Conservation (phyloP, 2,329 filamentous ascomycete genomes). For the Sordariomycetes sp. region DNA sequence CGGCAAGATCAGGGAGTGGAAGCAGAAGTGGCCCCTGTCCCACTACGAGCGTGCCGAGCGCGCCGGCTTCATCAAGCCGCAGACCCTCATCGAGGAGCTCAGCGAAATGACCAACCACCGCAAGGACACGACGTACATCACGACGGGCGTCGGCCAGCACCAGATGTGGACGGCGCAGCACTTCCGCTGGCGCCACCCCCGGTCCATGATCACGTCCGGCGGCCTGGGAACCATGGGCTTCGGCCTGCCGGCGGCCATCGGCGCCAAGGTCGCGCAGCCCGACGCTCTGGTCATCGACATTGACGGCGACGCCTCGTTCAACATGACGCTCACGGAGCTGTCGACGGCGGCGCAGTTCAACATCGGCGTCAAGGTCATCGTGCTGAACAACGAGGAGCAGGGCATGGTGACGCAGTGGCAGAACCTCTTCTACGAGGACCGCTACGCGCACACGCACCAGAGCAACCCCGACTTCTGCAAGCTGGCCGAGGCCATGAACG, state of each 20-base stretch:
- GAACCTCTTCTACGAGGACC: slow-evolving; percentile 92
- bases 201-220: slow-evolving; percentile 93
- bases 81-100: slow-evolving; percentile 83
- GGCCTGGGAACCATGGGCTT: slow-evolving; percentile 81
- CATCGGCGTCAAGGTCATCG: slow-evolving; percentile 90
- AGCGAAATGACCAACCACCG: slow-evolving; percentile 72
- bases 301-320: slow-evolving; percentile 97
- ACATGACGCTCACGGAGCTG: slow-evolving; percentile 96
- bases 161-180: slow-evolving; percentile 98
- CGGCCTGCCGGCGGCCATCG: slow-evolving; percentile 89
- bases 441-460: slow-evolving; percentile 88
- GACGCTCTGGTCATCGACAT: slow-evolving; percentile 89
- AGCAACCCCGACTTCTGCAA: slow-evolving; percentile 94
- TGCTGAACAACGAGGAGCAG: slow-evolving; percentile 96
- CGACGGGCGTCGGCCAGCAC: slow-evolving; percentile 92
- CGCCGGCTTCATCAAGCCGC: slow-evolving; percentile 82
- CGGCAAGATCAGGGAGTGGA: slow-evolving; percentile 81
- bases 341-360: slow-evolving; percentile 91
- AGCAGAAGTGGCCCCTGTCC: slow-evolving; percentile 76
- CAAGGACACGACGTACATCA: slow-evolving; percentile 78
- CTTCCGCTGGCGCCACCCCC: slow-evolving; percentile 86
- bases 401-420: slow-evolving; percentile 99
- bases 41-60: slow-evolving; percentile 71
- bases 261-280: slow-evolving; percentile 72
- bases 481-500: slow-evolving; percentile 80